These are phyloP conservation scores for Suillus spraguei DNA, from an alignment of 768 basidiomycete genomes.

Conservation along the genomic window DNA sequence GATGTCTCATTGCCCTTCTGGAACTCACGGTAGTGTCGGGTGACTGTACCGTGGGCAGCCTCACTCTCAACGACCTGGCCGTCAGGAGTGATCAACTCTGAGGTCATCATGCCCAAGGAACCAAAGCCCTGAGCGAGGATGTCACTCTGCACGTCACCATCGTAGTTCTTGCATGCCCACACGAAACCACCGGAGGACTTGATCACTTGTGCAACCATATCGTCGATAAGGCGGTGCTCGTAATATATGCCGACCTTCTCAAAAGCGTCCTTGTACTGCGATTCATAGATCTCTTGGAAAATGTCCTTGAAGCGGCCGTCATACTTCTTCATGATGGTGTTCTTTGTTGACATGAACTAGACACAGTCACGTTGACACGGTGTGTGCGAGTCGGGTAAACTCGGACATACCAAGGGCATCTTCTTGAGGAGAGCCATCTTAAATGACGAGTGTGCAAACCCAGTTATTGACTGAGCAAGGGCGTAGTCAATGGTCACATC, in stretches of 20 bases:
- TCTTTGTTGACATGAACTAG: slow-evolving; percentile 97
- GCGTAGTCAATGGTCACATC: not conserved
- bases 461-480: slow-evolving; percentile 71
- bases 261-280: slow-evolving; percentile 71
- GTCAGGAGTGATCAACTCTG: slow-evolving; percentile 93
- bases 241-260: slow-evolving; percentile 79
- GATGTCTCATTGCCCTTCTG: slow-evolving; percentile 98
- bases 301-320: slow-evolving; percentile 99
- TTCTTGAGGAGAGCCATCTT: slow-evolving; percentile 90
- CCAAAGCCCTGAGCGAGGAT: slow-evolving; percentile 99
- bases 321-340: slow-evolving; percentile 96
- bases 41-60: slow-evolving; percentile 97
- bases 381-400: slow-evolving; percentile 13
- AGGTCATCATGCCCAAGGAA: slow-evolving; percentile 97
- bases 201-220: slow-evolving; percentile 98
- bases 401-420: slow-evolving; percentile 62
- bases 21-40: slow-evolving; percentile 95
- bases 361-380: slow-evolving; percentile 4
- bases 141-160: slow-evolving; percentile 88
- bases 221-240: slow-evolving; percentile 96
- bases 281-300: slow-evolving; percentile 95
- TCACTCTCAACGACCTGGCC: slow-evolving; percentile 92
- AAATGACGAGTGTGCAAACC: slow-evolving; percentile 97
- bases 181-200: slow-evolving; percentile 95
- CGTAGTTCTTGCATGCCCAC: slow-evolving; percentile 77